These are phyloP conservation scores for Acacia acuminata DNA, from an alignment of 306 rosid genomes.

Conservation along the genomic window DNA sequence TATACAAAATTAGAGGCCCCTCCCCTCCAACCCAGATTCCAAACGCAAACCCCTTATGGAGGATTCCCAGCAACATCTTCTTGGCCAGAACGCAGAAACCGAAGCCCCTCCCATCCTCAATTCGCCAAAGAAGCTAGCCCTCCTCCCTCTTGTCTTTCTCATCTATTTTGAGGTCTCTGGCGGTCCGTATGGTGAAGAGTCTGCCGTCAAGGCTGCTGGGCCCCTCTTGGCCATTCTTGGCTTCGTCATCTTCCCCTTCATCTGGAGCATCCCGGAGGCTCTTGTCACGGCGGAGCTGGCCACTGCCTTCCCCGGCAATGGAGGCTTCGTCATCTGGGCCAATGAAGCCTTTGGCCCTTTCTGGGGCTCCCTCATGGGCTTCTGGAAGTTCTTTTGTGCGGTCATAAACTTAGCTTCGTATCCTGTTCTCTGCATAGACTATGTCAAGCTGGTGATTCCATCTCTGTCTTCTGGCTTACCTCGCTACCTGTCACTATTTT, in stretches of 20 bases:
- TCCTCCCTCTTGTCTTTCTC: conserved; percentile 45
- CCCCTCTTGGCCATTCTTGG: conserved; percentile 51
- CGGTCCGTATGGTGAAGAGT: conserved; percentile 43
- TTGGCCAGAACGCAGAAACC: neutral
- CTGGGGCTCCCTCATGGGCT: conserved; percentile 52
- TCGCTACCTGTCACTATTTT: conserved; percentile 23
- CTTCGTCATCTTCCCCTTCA: conserved; percentile 46
- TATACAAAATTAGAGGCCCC: neutral
- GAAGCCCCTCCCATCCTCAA: conserved; percentile 4
- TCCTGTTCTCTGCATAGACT: conserved; percentile 48
- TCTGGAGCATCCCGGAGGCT: conserved; percentile 53
- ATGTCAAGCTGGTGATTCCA: conserved; percentile 44
- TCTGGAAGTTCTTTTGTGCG: conserved; percentile 47
- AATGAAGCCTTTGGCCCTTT: conserved; percentile 48
- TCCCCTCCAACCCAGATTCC: neutral
- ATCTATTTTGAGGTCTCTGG: conserved; percentile 52
- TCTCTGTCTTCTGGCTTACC: conserved; percentile 38
- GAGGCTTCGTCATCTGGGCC: conserved; percentile 48
- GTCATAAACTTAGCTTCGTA: conserved; percentile 48
- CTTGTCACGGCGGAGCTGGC: conserved; percentile 45
- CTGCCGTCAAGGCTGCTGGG: conserved; percentile 37
- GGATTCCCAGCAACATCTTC: neutral
- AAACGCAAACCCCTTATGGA: neutral
- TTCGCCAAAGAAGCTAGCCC: conserved; percentile 33
- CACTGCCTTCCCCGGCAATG: conserved; percentile 51